Percentiles rank a stretch among this genome's conserved stretches.
These are phyloP conservation scores for Pilasporangium apinafurcum DNA, from an alignment of 352 stramenopile species.

Conservation along the genomic window DNA sequence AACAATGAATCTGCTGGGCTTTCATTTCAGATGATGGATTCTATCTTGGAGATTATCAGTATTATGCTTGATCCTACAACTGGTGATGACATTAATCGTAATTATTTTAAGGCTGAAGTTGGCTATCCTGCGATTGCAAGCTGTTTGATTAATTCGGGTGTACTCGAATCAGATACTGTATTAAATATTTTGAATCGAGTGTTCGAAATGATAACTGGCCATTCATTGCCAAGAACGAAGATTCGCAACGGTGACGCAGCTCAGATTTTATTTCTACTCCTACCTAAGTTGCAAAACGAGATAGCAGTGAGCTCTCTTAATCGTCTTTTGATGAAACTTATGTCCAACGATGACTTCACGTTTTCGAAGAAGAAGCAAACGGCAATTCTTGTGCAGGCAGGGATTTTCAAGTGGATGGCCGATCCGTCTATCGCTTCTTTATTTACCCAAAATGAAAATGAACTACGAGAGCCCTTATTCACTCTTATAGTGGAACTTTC, in stretches of 20 bases:
- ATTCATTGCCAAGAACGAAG: conserved; percentile 22
- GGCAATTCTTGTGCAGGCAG: conserved; percentile 35
- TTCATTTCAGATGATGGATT: conserved; percentile 36
- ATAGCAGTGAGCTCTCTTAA: conserved; percentile 22
- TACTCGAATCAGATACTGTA: conserved; percentile 28
- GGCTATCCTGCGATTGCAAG: conserved; percentile 46
- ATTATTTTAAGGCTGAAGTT: conserved; percentile 34
- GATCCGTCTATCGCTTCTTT: conserved; percentile 26
- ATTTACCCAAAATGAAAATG: conserved; percentile 18
- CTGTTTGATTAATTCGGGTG: conserved; percentile 46
- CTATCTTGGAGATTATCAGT: conserved; percentile 40
- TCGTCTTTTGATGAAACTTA: conserved; percentile 38
- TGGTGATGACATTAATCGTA: conserved; percentile 14
- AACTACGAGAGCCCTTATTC: conserved; percentile 22
- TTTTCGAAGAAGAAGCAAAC: conserved; percentile 49
- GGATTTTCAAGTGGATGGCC: conserved; percentile 50
- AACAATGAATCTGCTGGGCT: conserved; percentile 6
- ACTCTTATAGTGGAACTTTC: conserved; percentile 36
- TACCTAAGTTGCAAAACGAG: conserved; percentile 23
- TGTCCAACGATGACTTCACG: conserved; percentile 26
- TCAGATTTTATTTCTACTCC: conserved; percentile 37
- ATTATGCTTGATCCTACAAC: conserved; percentile 30
- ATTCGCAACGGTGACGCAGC: conserved; percentile 56
- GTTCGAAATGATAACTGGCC: conserved; percentile 52
- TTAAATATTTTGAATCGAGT: conserved; percentile 35